These are phyloP conservation scores for Aureobasidium sp. DNA, from an alignment of 2,329 filamentous ascomycete species.

Conservation along the genomic window DNA sequence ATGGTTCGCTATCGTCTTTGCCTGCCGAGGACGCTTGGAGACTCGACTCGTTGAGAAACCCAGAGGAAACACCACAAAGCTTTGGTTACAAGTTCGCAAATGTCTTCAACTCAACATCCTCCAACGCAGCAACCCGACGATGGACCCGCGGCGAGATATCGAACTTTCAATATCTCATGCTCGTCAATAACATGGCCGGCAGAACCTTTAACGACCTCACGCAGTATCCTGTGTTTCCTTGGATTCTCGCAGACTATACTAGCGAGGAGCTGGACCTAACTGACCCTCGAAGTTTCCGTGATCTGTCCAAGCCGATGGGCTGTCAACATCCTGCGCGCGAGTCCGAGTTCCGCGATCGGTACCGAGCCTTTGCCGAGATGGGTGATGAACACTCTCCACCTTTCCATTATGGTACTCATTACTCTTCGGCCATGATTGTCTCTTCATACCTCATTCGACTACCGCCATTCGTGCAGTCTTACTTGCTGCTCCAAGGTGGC, in stretches of 20 bases:
- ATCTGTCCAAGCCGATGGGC: constrained; percentile 93
- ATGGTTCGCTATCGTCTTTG: constrained; percentile 47
- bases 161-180: constrained; percentile 98
- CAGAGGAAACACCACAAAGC: constrained; percentile 56
- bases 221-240: constrained; percentile 96
- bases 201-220: constrained; percentile 97
- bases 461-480: constrained; percentile 94
- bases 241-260: constrained; percentile 92
- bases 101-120: constrained; percentile 77
- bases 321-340: constrained; percentile 74
- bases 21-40: constrained; percentile 85
- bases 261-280: constrained; percentile 85
- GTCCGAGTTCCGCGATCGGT: constrained; percentile 73
- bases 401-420: constrained; percentile 97
- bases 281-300: constrained; percentile 78
- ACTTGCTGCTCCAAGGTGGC: constrained; percentile 88
- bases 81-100: constrained; percentile 86
- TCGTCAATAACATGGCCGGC: constrained; percentile 95
- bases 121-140: constrained; percentile 76
- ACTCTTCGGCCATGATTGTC: constrained; percentile 98
- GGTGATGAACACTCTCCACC: constrained; percentile 67
- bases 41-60: constrained; percentile 71
- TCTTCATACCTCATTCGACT: constrained; percentile 92
- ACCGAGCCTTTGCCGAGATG: constrained; percentile 84
- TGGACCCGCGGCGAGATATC: constrained; percentile 95